Conservation (phyloP, 176 grass and related monocot genomes). For the Chloris gayana region DNA sequence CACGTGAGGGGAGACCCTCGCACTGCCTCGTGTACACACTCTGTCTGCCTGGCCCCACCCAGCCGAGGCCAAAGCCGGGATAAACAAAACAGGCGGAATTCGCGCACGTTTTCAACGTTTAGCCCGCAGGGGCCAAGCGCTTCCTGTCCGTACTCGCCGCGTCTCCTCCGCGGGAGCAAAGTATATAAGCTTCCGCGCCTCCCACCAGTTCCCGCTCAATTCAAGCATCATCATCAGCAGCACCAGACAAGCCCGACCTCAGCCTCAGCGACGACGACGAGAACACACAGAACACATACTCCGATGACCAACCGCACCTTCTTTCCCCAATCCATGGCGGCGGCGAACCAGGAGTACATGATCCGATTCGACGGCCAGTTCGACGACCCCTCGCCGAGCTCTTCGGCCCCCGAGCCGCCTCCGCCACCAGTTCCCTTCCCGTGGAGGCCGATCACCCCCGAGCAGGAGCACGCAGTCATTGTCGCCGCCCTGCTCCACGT, state of each 20-base stretch:
- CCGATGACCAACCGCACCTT: conserved; percentile 34
- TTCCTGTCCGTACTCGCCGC: conserved; percentile 13
- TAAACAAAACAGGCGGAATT: background rate
- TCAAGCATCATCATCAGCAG: conserved; percentile 13
- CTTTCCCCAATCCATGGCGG: conserved; percentile 17
- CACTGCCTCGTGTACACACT: conserved; percentile 4
- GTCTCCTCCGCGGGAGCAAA: background rate
- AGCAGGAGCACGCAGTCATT: conserved; percentile 68
- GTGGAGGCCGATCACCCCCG: background rate
- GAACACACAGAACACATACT: background rate
- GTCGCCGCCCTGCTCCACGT: conserved; percentile 70
- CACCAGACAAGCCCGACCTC: background rate
- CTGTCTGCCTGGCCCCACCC: no score
- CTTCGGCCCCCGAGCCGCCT: background rate
- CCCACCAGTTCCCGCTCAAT: conserved; percentile 48
- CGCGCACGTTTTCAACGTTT: conserved; percentile 50
- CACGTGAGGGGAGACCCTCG: conserved; percentile 31
- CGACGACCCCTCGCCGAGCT: conserved; percentile 31
- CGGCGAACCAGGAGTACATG: conserved; percentile 34
- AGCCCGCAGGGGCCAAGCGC: background rate
- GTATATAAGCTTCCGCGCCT: conserved; percentile 21
- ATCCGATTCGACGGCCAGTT: conserved; percentile 45
- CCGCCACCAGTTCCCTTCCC: conserved; percentile 8
- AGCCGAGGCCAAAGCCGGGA: conserved; percentile 8
- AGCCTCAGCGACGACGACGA: background rate